These are phyloP conservation scores for Claviceps spartinae DNA, from an alignment of 2,329 filamentous ascomycete species.

Conservation along the genomic window DNA sequence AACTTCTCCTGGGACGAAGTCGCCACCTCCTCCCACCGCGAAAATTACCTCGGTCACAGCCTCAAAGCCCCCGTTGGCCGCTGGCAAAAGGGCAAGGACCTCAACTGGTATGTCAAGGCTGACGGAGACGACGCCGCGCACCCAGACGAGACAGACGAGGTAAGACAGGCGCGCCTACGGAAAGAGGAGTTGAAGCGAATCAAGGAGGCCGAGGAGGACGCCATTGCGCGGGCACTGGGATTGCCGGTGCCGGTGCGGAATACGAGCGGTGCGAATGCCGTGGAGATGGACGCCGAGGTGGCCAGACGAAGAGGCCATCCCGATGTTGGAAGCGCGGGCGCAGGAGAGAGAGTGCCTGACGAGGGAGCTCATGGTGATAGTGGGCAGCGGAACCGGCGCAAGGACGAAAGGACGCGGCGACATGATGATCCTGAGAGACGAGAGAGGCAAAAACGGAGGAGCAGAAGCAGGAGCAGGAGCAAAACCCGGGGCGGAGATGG, in stretches of 20 bases:
- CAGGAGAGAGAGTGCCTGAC: slow-evolving; percentile 8
- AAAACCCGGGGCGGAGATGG: slow-evolving; percentile 15
- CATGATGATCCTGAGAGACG: slow-evolving; percentile 18
- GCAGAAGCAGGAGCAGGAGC: slow-evolving; percentile 16
- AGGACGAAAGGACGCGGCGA: slow-evolving; percentile 17
- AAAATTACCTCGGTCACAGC: slow-evolving; percentile 81
- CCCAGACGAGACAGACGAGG: slow-evolving; percentile 43
- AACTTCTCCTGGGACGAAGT: slow-evolving; percentile 98
- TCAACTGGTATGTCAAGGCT: slow-evolving; percentile 50
- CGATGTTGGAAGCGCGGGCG: slow-evolving; percentile 13
- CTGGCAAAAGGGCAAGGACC: slow-evolving; percentile 68
- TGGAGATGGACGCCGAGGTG: slow-evolving; percentile 35
- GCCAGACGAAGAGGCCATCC: slow-evolving; percentile 22
- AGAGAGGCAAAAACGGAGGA: slow-evolving; percentile 22
- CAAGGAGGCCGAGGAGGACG: slow-evolving; percentile 89
- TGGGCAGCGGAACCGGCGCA: slow-evolving; percentile 3
- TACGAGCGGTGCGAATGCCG: slow-evolving; percentile 49
- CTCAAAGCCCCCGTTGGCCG: slow-evolving; percentile 84
- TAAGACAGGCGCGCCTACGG: slow-evolving; percentile 45
- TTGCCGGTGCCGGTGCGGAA: slow-evolving; percentile 54
- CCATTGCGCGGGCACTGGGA: slow-evolving; percentile 70
- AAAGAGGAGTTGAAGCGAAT: slow-evolving; percentile 67
- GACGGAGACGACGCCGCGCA: slow-evolving; percentile 24
- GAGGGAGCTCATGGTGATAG: neutral
- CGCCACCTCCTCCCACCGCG: slow-evolving; percentile 70